Evolutionary conservation across 768 basidiomycete genomes (phyloP).

Genomic region (Pulveroboletus ravenelii): DNA sequence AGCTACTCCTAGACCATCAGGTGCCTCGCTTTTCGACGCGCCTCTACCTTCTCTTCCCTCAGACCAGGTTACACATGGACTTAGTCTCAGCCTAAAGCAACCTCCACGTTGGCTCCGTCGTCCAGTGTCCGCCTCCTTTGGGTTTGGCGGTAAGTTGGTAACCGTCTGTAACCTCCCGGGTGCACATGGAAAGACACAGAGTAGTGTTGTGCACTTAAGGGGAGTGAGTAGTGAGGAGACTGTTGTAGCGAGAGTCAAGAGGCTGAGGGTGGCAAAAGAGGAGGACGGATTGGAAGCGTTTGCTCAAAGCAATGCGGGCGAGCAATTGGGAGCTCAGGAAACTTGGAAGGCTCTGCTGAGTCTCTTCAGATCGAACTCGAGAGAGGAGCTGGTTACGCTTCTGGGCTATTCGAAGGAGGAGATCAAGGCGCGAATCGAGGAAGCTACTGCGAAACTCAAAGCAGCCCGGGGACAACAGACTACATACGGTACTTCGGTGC

Average conservation of each 20-base stretch:
- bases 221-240: conserved; percentile 71
- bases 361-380: conserved; percentile 83
- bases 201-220: conserved; percentile 73
- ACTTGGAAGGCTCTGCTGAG: conserved; percentile 88
- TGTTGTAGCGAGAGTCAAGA: conserved; percentile 69
- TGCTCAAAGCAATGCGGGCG: conserved; percentile 50
- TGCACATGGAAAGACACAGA: conserved; percentile 77
- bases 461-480: conserved; percentile 29
- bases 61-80: conserved; percentile 40
- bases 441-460: conserved; percentile 75
- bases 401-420: conserved; percentile 92
- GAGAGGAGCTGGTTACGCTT: conserved; percentile 84
- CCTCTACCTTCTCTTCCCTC: conserved; percentile 42
- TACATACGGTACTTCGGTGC: conserved; percentile 23
- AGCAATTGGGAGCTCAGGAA: conserved; percentile 37
- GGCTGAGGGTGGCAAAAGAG: conserved; percentile 59
- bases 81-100: conserved; percentile 80
- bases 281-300: conserved; percentile 56
- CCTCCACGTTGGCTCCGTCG: conserved; percentile 96
- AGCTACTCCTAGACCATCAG: conserved; percentile 46
- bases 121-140: conserved; percentile 76
- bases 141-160: conserved; percentile 86
- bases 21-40: conserved; percentile 76
- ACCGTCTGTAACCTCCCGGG: conserved; percentile 72
- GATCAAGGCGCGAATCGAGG: conserved; percentile 70